Percentiles rank a stretch among this genome's conserved stretches.
phyloP scores from a whole-genome alignment of 257 asterid species.

The Handroanthus guayacan region DNA sequence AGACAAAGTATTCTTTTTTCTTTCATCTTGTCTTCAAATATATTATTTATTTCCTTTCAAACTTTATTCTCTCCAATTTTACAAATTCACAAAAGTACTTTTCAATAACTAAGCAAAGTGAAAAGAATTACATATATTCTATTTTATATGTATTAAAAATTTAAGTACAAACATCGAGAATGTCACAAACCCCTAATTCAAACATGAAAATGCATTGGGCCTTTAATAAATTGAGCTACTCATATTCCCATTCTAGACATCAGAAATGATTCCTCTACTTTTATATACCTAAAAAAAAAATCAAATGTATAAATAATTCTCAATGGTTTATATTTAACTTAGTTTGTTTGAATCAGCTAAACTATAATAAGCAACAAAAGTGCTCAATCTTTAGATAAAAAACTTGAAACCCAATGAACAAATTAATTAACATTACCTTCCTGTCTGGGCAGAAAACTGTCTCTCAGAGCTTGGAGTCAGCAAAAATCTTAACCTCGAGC shows the following conservation, averaged over 20 bases:
- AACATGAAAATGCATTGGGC: background rate
- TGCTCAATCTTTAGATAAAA: background rate
- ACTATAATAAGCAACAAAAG: background rate
- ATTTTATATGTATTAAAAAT: too few species aligned
- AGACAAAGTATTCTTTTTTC: too few species aligned
- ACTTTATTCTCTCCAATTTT: too few species aligned
- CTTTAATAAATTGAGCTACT: background rate
- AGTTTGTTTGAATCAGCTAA: background rate
- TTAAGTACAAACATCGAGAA: too few species aligned
- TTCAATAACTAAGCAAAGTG: too few species aligned
- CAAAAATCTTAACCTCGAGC: conserved; percentile 33
- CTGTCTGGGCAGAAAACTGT: conserved; percentile 41
- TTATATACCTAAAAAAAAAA: background rate
- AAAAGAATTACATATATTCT: too few species aligned
- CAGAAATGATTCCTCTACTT: background rate
- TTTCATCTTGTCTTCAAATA: too few species aligned
- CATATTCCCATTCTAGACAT: background rate
- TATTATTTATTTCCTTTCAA: too few species aligned
- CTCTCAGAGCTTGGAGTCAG: conserved; percentile 34
- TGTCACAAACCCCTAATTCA: too few species aligned
- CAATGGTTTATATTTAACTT: background rate
- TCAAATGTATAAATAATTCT: too few species aligned
- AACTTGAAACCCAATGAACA: background rate
- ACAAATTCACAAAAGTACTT: too few species aligned
- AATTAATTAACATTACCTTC: conserved; percentile 35